Evolutionary conservation across 2,329 filamentous ascomycete genomes (phyloP).

Genomic region (Xylariomycetidae sp.): DNA sequence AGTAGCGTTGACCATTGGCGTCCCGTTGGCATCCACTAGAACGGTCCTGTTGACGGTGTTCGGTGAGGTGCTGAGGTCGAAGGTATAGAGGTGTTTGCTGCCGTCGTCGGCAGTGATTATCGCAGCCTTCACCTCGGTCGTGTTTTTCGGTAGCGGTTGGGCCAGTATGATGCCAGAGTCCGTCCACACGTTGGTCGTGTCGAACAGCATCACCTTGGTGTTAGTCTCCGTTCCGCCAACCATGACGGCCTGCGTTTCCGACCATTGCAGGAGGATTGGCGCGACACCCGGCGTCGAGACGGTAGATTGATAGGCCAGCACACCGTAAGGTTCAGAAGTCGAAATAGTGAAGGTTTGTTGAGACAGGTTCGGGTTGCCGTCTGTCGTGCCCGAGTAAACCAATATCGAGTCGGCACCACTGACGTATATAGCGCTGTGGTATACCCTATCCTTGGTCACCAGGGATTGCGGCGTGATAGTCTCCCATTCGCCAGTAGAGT

Average conservation of each 20-base stretch:
- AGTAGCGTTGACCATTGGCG: constrained; percentile 41
- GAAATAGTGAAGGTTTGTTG: constrained; percentile 72
- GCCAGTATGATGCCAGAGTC: constrained; percentile 62
- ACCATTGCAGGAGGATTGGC: constrained; percentile 73
- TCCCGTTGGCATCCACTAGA: constrained; percentile 58
- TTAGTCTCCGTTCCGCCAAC: constrained; percentile 68
- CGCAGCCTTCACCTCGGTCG: constrained; percentile 52
- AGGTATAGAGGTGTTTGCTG: constrained; percentile 74
- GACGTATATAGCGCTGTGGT: constrained; percentile 75
- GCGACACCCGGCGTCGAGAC: constrained; percentile 57
- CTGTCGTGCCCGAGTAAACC: constrained; percentile 72
- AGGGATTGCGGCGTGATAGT: constrained; percentile 37
- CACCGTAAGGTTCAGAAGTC: constrained; percentile 58
- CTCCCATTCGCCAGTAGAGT: constrained; percentile 49
- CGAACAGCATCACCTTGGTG: constrained; percentile 69
- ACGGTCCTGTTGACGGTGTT: constrained; percentile 70
- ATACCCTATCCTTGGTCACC: constrained; percentile 63
- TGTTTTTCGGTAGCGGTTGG: constrained; percentile 54
- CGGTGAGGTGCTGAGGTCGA: constrained; percentile 69
- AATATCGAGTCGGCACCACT: constrained; percentile 66
- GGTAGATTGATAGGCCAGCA: constrained; percentile 54
- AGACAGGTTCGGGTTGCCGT: constrained; percentile 53
- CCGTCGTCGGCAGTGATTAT: constrained; percentile 69
- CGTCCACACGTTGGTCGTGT: constrained; percentile 58
- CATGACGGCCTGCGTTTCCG: constrained; percentile 64